Base-by-base conservation (phyloP, 768 basidiomycete genomes). In the Paxillus involutus region DNA sequence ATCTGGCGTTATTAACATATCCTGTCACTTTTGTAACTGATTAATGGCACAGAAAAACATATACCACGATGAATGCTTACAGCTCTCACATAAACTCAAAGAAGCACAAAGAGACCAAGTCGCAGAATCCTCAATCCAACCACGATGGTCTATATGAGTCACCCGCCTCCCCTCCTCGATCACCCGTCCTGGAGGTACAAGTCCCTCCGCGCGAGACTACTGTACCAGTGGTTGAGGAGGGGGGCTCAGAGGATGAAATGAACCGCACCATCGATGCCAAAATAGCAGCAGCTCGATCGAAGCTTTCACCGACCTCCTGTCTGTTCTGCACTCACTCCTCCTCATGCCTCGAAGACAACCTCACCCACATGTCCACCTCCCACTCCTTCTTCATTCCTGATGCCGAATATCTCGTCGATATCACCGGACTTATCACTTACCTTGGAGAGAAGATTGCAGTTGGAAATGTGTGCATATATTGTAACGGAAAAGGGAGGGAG, bases 381-480 rank as follows among this genome's bases (percentile, higher is more conserved):
- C 97, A 99, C 72, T 94, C 94, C 9, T 98, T 98, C 80, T 97
- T 96, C 77, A 79, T 99, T 57, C 97, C 97, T 43, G 95, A 98
- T 62, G 85, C 85, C 40, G 91, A 97, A 45, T 95, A 89, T 71
- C 84, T 98, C 61, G 75, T 88, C 63, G 93, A 98, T 71, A 71
- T 89, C 36, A 61, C 82, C 6, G 97, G 96, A 4, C 81, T 99
- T 43, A 73, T 98, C 55, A 71, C 75, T 7, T 92, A 95, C 70
- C 82, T 99, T 7, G 93, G 89, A 6, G 93, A 97, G 74, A 97
- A 97, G 73, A 84, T 98, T 45, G 88, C 90, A 0, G 83, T 96
- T n/a, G 91, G 87, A 13, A 95, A 97, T 73, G 78, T 93, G 7
- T 99, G 97, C 76, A 81, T 98, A 26, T 93, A 79, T 72, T 99